Conservation (phyloP, 2,329 filamentous ascomycete species). For the Arthrobotrys sinensis region DNA sequence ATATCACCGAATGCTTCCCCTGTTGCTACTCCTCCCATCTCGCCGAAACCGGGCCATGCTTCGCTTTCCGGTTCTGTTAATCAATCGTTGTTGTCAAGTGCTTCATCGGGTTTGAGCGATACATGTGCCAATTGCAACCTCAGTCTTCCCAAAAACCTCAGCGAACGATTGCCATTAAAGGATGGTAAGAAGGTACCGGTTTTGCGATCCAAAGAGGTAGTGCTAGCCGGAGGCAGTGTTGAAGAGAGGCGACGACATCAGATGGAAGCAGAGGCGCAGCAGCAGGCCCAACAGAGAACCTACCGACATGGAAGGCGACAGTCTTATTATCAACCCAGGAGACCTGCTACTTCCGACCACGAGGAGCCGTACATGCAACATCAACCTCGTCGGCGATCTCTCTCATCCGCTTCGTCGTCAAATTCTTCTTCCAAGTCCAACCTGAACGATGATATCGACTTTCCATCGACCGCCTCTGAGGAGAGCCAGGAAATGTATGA, state of each 20-base stretch:
- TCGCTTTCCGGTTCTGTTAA: slow-evolving; percentile 60
- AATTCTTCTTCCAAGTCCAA: slow-evolving; percentile 58
- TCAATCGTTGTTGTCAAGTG: slow-evolving; percentile 61
- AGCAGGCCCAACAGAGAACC: slow-evolving; percentile 59
- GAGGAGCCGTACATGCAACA: slow-evolving; percentile 58
- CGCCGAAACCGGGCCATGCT: slow-evolving; percentile 62
- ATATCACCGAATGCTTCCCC: slow-evolving; percentile 57
- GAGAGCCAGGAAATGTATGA: slow-evolving; percentile 56
- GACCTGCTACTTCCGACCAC: slow-evolving; percentile 58
- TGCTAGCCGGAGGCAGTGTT: slow-evolving; percentile 60
- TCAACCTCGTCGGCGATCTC: slow-evolving; percentile 53
- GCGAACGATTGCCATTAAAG: slow-evolving; percentile 64
- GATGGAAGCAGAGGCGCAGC: slow-evolving; percentile 60
- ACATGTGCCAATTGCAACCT: slow-evolving; percentile 80
- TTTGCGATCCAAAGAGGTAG: slow-evolving; percentile 63
- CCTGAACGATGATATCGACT: slow-evolving; percentile 52
- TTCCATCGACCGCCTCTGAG: slow-evolving; percentile 53
- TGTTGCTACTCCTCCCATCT: slow-evolving; percentile 63
- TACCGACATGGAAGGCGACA: slow-evolving; percentile 62
- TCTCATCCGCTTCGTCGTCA: slow-evolving; percentile 60
- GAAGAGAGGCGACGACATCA: slow-evolving; percentile 60
- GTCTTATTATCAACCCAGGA: slow-evolving; percentile 55
- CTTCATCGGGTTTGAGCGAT: slow-evolving; percentile 68
- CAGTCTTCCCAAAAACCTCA: slow-evolving; percentile 73
- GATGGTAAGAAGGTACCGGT: slow-evolving; percentile 61